Percentiles rank a stretch among this genome's conserved stretches.
Conservation (phyloP, 768 basidiomycete genomes). For the Amanita thiersii region DNA sequence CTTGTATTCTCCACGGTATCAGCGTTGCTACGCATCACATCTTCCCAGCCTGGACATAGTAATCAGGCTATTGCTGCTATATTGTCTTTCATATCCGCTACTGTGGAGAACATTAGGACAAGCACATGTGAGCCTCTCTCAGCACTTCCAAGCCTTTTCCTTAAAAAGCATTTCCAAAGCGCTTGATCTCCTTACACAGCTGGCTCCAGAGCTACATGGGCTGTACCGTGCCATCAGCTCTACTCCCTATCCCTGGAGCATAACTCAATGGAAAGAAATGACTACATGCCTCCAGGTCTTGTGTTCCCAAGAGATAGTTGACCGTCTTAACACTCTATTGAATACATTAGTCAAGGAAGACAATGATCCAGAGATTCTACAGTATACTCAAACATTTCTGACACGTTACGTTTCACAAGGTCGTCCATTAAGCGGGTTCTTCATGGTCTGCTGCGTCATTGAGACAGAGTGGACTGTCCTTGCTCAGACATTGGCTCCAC, state of each 20-base stretch:
- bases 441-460: constrained; percentile 82
- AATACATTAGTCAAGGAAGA: constrained; percentile 49
- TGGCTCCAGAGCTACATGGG: constrained; percentile 79
- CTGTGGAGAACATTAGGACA: constrained; percentile 46
- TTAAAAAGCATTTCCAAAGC: constrained; percentile 37
- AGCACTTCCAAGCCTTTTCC: neutral
- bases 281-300: constrained; percentile 46
- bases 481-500: constrained; percentile 52
- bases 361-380: constrained; percentile 38
- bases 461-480: constrained; percentile 83
- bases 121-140: constrained; percentile 41
- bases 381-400: constrained; percentile 61
- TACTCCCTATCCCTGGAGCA: constrained; percentile 66
- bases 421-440: constrained; percentile 79
- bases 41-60: constrained; percentile 39
- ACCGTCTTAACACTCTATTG: constrained; percentile 64
- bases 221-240: constrained; percentile 81
- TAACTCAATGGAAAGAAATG: constrained; percentile 55
- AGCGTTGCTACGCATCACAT: constrained; percentile 62
- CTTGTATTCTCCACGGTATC: constrained; percentile 74
- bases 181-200: constrained; percentile 61
- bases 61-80: constrained; percentile 50
- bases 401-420: constrained; percentile 69
- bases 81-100: constrained; percentile 46
- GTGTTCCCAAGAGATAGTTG: constrained; percentile 60